Base-by-base conservation (phyloP, 345 rosid genomes). In the Gossypium bickii region DNA sequence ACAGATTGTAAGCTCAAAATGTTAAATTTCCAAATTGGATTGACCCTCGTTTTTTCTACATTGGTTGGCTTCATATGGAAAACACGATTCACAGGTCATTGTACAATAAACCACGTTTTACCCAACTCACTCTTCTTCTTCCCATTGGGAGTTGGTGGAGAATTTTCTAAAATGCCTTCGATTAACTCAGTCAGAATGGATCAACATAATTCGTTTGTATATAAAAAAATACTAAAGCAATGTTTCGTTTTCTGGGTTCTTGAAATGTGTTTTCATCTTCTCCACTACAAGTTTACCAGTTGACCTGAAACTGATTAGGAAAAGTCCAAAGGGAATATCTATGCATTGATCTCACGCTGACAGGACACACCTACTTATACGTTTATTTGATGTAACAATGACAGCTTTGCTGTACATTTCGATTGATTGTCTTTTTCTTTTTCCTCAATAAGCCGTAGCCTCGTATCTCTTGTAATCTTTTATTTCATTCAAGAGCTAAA, bases 31-130 rank as follows among this genome's bases (percentile, higher is more conserved):
- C 34, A 29, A 3, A 29, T 29, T 29, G 5, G 34, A 9, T 56
- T 6, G 12, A 18, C 20, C 20, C 12, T n/a, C 25, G 22, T 7
- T 56, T 56, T 18, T 18, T 56, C 24, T 18, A 56, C 60, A 56
- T 18, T 18, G 60, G 60, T 56, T 1, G 25, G 25, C 60, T n/a
- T 5, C 12, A 56, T n/a, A 56, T 2, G 2, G 12, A 56, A 18
- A 56, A 47, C 20, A 56, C 4, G 59, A 55, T 18, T 9, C 0
- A 15, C 12, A 11, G 51, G 15, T 12, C 49, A 11, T n/a, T n/a
- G 3, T 7, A 55, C 12, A 7, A 34, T 4, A 55, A 55, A n/a
- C 83, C 90, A 55, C 11, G 24, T 34, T 73, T 86, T 80, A 16
- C 68, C 86, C 86, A 84, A 83, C 60, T 47, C 4, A 9, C 52